Percentiles rank a stretch among this genome's conserved stretches.
These are phyloP conservation scores for Sugiyamaella boreocaroliniensis DNA, from an alignment of 805 yeast species.

Conservation along the genomic window DNA sequence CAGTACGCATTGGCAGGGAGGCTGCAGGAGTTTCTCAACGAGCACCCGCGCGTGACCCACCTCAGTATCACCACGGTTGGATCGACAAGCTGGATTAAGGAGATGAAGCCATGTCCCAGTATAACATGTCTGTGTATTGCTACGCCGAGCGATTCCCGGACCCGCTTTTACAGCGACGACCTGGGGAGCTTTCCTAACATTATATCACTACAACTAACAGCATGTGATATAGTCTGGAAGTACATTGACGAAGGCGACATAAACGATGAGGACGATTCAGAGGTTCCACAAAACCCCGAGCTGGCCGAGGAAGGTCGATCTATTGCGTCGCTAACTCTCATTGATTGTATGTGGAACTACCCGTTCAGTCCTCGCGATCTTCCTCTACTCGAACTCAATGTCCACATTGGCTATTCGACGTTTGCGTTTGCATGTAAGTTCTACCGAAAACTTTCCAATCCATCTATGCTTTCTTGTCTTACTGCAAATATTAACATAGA, in stretches of 20 bases:
- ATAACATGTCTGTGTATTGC: too few relatives aligned
- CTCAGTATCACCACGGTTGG: neutral
- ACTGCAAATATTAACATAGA: neutral
- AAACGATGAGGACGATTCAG: neutral
- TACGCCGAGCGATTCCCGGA: neutral
- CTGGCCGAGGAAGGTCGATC: neutral
- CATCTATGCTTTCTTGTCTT: neutral
- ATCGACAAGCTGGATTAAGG: neutral
- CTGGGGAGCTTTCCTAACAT: neutral
- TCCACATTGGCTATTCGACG: neutral
- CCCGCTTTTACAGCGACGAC: neutral
- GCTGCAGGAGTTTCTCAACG: neutral
- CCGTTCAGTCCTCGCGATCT: neutral
- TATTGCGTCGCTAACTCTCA: neutral
- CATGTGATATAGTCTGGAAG: neutral
- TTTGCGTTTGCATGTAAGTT: neutral
- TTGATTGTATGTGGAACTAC: neutral
- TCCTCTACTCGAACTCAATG: neutral
- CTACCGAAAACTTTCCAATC: too few relatives aligned
- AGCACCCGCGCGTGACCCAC: neutral
- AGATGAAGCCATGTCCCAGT: neutral
- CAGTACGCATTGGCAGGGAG: neutral
- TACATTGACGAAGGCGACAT: too few relatives aligned
- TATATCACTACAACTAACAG: neutral
- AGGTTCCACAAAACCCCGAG: neutral